Conservation (phyloP, 805 yeast species). For the Grigorovia yakushimaensis region DNA sequence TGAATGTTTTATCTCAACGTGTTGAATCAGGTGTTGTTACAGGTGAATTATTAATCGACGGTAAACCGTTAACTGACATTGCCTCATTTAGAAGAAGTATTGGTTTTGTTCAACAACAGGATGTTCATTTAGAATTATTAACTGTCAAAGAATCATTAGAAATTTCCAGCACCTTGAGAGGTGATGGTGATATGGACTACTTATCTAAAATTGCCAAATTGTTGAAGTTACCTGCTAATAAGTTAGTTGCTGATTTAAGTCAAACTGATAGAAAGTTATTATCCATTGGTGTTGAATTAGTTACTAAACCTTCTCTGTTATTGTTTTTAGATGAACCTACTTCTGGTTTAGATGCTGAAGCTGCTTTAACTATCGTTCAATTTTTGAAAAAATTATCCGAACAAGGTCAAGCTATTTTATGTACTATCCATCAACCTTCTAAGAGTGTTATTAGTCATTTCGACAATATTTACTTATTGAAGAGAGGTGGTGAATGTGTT, state of each 20-base stretch:
- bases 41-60: slow-evolving; percentile 51
- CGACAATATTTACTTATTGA: slow-evolving; percentile 50
- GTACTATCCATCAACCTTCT: slow-evolving; percentile 62
- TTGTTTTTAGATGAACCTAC: slow-evolving; percentile 54
- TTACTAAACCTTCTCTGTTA: slow-evolving; percentile 44
- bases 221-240: slow-evolving; percentile 33
- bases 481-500: slow-evolving; percentile 61
- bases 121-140: slow-evolving; percentile 40
- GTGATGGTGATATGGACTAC: slow-evolving; percentile 24
- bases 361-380: slow-evolving; percentile 50
- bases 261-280: slow-evolving; percentile 47
- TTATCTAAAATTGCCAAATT: slow-evolving; percentile 30
- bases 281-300: slow-evolving; percentile 47
- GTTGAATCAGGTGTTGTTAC: slow-evolving; percentile 46
- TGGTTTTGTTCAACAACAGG: slow-evolving; percentile 55
- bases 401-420: slow-evolving; percentile 48
- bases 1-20: slow-evolving; percentile 45
- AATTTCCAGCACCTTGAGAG: slow-evolving; percentile 43
- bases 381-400: slow-evolving; percentile 40
- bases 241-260: slow-evolving; percentile 44
- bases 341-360: slow-evolving; percentile 49
- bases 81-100: slow-evolving; percentile 43
- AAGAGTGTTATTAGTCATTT: slow-evolving; percentile 50
- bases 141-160: slow-evolving; percentile 46
- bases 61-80: slow-evolving; percentile 33